Evolutionary conservation across 345 rosid genomes (phyloP), one percentile per base, ranked within the genome.

Genomic region (Corchorus capsularis): DNA sequence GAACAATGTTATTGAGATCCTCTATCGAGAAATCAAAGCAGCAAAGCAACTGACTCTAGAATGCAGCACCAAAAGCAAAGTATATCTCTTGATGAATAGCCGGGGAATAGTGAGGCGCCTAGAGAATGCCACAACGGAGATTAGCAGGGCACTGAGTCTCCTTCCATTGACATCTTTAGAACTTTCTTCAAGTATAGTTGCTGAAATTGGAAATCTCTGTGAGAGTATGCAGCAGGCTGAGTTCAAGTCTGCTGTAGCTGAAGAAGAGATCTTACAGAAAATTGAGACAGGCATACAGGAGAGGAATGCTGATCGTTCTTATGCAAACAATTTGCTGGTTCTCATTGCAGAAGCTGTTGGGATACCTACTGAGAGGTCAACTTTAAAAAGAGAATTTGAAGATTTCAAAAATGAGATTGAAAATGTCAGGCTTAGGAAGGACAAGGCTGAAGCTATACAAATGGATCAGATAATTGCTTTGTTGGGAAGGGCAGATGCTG

Each of bases 391-490:
- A 79, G 94, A 88, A 75, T 70, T 90, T 47, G 89, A 86, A 63
- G 92, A 90, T 71, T 91, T 91, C 77, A 91, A 85, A 83, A 77
- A 74, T 70, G 94, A 91, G 79, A 86, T 85, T 80, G 92, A 90
- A 76, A 87, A 87, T 82, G 83, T 77, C 56, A 83, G 82, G 77
- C 82, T 89, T 73, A 84, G 82, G 79, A 91, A 89, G 82, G 84
- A 91, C 76, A 87, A 82, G 73, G 94, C 91, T 39, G 94, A 91
- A 82, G 87, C 89, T 71, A 83, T 91, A 77, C 94, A 89, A 81
- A 89, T 91, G 94, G 91, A 87, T 70, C 94, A 91, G 82, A 91
- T 91, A 49, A 89, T 87, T 78, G 86, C 91, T 82, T 82, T 91
- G 83, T 77, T 91, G 76, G 92, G 82, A 87, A 84, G 87, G 69